These are phyloP conservation scores for Termitomyces sp. DNA, from an alignment of 1,284 basidiomycete genomes.

Conservation along the genomic window DNA sequence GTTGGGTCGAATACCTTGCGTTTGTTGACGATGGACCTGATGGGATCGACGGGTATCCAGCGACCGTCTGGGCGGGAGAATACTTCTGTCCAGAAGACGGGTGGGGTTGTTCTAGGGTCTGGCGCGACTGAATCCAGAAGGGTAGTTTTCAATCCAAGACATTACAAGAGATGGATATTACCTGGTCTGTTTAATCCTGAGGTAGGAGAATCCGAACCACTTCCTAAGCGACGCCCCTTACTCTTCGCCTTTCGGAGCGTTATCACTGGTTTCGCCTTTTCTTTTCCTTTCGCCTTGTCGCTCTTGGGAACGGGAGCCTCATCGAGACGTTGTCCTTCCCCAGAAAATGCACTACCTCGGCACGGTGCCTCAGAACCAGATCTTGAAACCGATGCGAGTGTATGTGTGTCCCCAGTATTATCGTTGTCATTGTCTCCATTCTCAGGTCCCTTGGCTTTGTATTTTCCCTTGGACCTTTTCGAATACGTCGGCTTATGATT, in stretches of 20 bases:
- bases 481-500: constrained; percentile 42
- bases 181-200: constrained; percentile 22
- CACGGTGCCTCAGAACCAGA: constrained; percentile 14
- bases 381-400: constrained; percentile 20
- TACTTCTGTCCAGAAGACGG: constrained; percentile 96
- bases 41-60: constrained; percentile 93
- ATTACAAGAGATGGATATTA: constrained; percentile 3
- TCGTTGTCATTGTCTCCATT: constrained; percentile 26
- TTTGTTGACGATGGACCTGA: constrained; percentile 77
- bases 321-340: constrained; percentile 36
- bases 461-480: constrained; percentile 29
- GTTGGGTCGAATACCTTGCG: constrained; percentile 82
- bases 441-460: constrained; percentile 22
- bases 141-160: constrained; percentile 2
- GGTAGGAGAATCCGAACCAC: constrained; percentile 16
- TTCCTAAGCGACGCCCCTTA: constrained; percentile 39
- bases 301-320: constrained; percentile 31
- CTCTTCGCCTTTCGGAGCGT: constrained; percentile 50
- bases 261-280: constrained; percentile 47
- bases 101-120: constrained; percentile 65
- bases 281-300: constrained; percentile 48
- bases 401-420: constrained; percentile 36
- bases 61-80: constrained; percentile 89
- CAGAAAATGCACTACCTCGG: constrained; percentile 27
- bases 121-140: constrained; percentile 26